These are phyloP conservation scores for Rubia yunnanensis DNA, from an alignment of 257 asterid genomes.

Conservation along the genomic window DNA sequence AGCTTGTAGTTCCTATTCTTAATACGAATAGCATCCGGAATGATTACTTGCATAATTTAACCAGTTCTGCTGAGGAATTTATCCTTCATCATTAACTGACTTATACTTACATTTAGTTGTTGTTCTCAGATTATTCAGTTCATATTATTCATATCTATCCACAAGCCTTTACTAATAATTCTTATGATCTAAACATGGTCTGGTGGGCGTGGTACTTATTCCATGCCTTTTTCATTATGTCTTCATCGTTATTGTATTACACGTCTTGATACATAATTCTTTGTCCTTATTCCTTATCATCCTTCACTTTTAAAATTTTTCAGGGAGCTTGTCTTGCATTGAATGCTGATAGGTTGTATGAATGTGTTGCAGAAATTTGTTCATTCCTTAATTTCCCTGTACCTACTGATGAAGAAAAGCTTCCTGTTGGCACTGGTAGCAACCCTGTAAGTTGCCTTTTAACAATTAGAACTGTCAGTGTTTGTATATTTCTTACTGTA, in stretches of 20 bases:
- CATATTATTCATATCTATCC: neutral
- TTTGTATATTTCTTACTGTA: no score
- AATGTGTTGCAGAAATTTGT: slow-evolving; percentile 60
- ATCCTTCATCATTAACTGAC: no score
- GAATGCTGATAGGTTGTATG: slow-evolving; percentile 74
- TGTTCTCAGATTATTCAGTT: neutral
- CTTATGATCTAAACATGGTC: neutral
- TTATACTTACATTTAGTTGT: no score
- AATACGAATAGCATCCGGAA: neutral
- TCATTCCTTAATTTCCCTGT: slow-evolving; percentile 52
- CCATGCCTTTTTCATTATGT: neutral
- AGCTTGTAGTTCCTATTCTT: neutral
- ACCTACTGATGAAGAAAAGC: slow-evolving; percentile 73
- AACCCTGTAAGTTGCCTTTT: slow-evolving; percentile 70
- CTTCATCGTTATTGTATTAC: neutral
- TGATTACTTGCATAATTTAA: neutral
- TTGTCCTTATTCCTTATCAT: slow-evolving; percentile 10
- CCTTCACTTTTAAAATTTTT: slow-evolving; percentile 20
- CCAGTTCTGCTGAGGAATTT: neutral
- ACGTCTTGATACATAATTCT: slow-evolving; percentile 16
- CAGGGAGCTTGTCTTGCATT: slow-evolving; percentile 96
- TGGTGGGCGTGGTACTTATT: neutral
- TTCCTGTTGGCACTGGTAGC: slow-evolving; percentile 97
- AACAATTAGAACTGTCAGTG: neutral
- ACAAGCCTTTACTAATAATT: neutral